Conservation (phyloP, 306 rosid species). For the Echinosophora koreensis region DNA sequence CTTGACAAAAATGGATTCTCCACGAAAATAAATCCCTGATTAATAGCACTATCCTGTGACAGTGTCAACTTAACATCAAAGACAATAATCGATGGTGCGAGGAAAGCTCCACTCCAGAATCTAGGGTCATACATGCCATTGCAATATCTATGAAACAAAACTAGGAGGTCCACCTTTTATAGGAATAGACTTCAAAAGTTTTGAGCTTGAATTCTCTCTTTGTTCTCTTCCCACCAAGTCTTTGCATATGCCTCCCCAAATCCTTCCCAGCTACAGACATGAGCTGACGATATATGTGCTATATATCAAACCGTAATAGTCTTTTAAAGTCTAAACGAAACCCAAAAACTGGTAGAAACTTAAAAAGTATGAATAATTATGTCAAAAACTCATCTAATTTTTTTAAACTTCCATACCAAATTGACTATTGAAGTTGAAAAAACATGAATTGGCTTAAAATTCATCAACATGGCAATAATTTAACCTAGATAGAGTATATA, state of each 20-base stretch:
- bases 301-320: conserved; percentile 10
- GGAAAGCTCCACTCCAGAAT: too few relatives aligned
- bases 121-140: conserved; percentile 14
- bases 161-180: conserved; percentile 47
- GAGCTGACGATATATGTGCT: background rate
- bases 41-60: too few relatives aligned
- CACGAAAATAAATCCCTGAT: too few relatives aligned
- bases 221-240: conserved; percentile 95
- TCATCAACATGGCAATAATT: background rate
- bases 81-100: too few relatives aligned
- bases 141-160: conserved; percentile 49
- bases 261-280: conserved; percentile 75
- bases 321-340: background rate
- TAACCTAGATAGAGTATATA: background rate
- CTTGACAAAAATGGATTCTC: too few relatives aligned
- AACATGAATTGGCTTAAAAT: background rate
- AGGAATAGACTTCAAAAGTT: conserved; percentile 64
- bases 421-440: background rate
- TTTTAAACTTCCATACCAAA: too few relatives aligned
- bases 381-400: too few relatives aligned
- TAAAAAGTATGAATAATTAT: too few relatives aligned
- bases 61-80: too few relatives aligned
- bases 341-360: too few relatives aligned
- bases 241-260: conserved; percentile 86
- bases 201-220: conserved; percentile 96